These are phyloP conservation scores for Lanmaoa pseudosensibilis DNA, from an alignment of 768 basidiomycete genomes.

Conservation along the genomic window DNA sequence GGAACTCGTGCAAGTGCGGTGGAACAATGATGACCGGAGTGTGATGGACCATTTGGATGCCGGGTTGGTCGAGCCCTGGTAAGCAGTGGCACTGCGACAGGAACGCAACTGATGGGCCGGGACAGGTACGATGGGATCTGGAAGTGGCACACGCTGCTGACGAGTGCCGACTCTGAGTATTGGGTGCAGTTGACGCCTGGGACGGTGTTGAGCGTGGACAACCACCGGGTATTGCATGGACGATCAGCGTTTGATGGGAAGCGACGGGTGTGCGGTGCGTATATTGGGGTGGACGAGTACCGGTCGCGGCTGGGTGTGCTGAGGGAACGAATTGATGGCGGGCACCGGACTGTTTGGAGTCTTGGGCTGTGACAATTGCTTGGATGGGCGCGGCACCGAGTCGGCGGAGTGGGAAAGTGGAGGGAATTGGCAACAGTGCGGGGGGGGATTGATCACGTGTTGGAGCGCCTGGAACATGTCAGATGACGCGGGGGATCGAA, in stretches of 20 bases:
- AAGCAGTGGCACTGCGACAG: background rate
- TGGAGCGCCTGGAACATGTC: constrained; percentile 15
- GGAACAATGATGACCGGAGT: constrained; percentile 95
- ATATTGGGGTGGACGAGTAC: constrained; percentile 90
- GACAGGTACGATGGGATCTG: constrained; percentile 78
- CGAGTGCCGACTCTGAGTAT: constrained; percentile 81
- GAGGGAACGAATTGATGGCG: constrained; percentile 46
- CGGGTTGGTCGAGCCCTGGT: constrained; percentile 75
- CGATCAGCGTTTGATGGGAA: constrained; percentile 87
- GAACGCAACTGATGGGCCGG: background rate
- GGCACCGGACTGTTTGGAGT: constrained; percentile 60
- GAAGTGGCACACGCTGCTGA: constrained; percentile 73
- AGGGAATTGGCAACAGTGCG: constrained; percentile 26
- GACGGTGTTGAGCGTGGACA: constrained; percentile 89
- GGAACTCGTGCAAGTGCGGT: constrained; percentile 75
- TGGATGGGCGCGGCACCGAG: constrained; percentile 20
- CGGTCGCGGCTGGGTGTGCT: constrained; percentile 73
- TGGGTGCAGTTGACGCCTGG: constrained; percentile 91
- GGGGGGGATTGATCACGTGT: constrained; percentile 20
- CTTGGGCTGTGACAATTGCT: constrained; percentile 42
- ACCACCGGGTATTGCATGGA: constrained; percentile 92
- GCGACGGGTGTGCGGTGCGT: constrained; percentile 94
- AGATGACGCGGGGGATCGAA: constrained; percentile 20
- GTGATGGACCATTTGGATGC: constrained; percentile 64
- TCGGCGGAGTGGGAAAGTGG: constrained; percentile 12